Evolutionary conservation across 2,329 filamentous ascomycete genomes (phyloP).

Genomic region (Diaporthe citriasiana): DNA sequence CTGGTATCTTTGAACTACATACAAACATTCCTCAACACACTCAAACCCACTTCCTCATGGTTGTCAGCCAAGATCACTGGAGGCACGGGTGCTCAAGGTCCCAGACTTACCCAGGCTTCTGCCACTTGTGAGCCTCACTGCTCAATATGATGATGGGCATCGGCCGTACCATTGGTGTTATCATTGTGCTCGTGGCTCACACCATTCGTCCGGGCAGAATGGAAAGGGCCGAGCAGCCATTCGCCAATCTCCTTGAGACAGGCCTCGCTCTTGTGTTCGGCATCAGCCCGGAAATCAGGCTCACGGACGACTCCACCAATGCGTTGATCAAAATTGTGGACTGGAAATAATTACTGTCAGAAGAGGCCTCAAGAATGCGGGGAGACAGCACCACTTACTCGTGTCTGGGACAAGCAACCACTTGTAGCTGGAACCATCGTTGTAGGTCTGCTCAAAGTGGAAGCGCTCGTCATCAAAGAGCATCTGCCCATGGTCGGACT

Average conservation of each 20-base stretch:
- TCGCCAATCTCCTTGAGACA: slow-evolving; percentile 37
- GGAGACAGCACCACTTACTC: not conserved
- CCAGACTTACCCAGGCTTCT: slow-evolving; percentile 23
- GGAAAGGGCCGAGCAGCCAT: slow-evolving; percentile 19
- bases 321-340: slow-evolving; percentile 38
- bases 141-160: slow-evolving; percentile 32
- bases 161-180: slow-evolving; percentile 24
- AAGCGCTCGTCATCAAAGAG: slow-evolving; percentile 35
- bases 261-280: slow-evolving; percentile 32
- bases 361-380: rapidly evolving
- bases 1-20: slow-evolving; percentile 8
- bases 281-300: slow-evolving; percentile 36
- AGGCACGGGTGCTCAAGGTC: not conserved
- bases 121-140: slow-evolving; percentile 33
- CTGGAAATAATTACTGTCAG: not conserved
- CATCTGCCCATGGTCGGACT: slow-evolving; percentile 30
- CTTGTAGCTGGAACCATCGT: slow-evolving; percentile 38
- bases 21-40: too few relatives aligned
- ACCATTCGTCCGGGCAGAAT: slow-evolving; percentile 1
- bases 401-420: slow-evolving; percentile 36
- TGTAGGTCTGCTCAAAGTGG: slow-evolving; percentile 36
- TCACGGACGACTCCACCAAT: slow-evolving; percentile 35
- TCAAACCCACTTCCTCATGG: not conserved
- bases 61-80: not conserved
- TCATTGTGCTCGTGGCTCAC: not conserved